Conservation (phyloP, 495 filamentous ascomycete species). For the Hyphodiscus hymeniophilus region DNA sequence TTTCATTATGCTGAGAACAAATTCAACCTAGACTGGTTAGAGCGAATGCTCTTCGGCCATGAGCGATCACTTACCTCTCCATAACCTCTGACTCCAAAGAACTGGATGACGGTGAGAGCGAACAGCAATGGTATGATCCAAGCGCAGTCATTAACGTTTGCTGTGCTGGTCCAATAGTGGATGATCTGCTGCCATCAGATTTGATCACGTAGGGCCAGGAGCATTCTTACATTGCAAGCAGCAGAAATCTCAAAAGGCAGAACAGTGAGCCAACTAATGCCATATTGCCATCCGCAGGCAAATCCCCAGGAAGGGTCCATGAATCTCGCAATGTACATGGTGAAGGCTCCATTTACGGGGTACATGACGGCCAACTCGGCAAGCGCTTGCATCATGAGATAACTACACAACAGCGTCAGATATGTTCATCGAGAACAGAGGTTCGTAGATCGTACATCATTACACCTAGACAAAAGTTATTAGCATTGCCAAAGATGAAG, state of each 20-base stretch:
- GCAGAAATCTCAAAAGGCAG: constrained; percentile 48
- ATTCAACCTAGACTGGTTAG: too few relatives aligned
- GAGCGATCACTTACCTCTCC: too few relatives aligned
- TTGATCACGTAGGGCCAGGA: too few relatives aligned
- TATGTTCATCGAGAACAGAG: constrained; percentile 25
- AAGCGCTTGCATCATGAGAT: constrained; percentile 12
- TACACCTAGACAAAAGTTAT: constrained; percentile 1
- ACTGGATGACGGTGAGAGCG: constrained; percentile 52
- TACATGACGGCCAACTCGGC: constrained; percentile 25
- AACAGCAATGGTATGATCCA: constrained; percentile 55
- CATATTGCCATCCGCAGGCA: constrained; percentile 79
- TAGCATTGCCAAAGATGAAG: not conserved
- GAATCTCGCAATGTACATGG: constrained; percentile 67
- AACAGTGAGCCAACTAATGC: constrained; percentile 49
- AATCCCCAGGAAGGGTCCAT: constrained; percentile 75
- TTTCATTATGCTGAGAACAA: constrained; percentile 22
- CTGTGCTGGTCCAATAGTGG: constrained; percentile 44
- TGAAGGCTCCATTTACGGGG: constrained; percentile 86
- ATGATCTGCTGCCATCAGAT: too few relatives aligned
- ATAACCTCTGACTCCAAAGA: constrained; percentile 66
- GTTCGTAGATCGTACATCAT: constrained; percentile 7
- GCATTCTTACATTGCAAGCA: constrained; percentile 45
- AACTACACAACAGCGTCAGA: constrained; percentile 7
- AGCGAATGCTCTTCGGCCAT: too few relatives aligned
- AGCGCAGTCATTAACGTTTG: constrained; percentile 46